Evolutionary conservation across 805 yeast genomes (phyloP).

Genomic region (Wickerhamomyces pijperi): DNA sequence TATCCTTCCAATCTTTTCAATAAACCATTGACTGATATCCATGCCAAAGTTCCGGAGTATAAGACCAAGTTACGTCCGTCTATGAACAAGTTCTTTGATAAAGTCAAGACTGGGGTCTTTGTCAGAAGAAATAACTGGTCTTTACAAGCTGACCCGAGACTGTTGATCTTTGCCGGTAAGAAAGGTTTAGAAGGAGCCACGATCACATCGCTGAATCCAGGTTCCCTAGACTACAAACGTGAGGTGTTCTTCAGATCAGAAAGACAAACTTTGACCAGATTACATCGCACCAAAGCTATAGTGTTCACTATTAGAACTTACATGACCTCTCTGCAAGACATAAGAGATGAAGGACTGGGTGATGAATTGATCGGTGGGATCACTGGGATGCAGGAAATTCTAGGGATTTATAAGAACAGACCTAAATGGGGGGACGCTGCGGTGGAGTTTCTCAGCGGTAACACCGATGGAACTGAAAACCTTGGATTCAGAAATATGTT

Average conservation of each 20-base stretch:
- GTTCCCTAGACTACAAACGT: conserved; percentile 23
- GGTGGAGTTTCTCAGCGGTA: conserved; percentile 26
- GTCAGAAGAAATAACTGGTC: conserved; percentile 65
- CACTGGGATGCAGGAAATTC: conserved; percentile 45
- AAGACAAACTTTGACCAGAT: conserved; percentile 42
- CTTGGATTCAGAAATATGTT: conserved; percentile 9
- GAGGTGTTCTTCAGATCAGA: conserved; percentile 46
- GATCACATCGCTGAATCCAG: conserved; percentile 22
- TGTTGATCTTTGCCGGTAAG: conserved; percentile 36
- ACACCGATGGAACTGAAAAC: conserved; percentile 23
- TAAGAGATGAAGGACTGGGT: conserved; percentile 34
- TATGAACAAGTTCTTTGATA: conserved; percentile 58
- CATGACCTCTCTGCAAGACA: conserved; percentile 35
- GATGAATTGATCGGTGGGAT: conserved; percentile 51
- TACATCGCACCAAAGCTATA: conserved; percentile 35
- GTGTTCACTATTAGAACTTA: conserved; percentile 49
- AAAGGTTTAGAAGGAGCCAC: conserved; percentile 20
- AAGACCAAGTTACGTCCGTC: conserved; percentile 39
- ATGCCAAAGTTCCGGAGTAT: conserved; percentile 66
- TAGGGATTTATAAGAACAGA: conserved; percentile 52
- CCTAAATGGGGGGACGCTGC: conserved; percentile 66
- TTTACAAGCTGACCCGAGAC: conserved; percentile 45
- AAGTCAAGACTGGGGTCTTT: conserved; percentile 39
- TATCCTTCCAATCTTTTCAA: conserved; percentile 45
- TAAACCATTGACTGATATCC: conserved; percentile 47